Conservation (phyloP, 2,329 filamentous ascomycete genomes). For the Aaosphaeria pasadenensis region DNA sequence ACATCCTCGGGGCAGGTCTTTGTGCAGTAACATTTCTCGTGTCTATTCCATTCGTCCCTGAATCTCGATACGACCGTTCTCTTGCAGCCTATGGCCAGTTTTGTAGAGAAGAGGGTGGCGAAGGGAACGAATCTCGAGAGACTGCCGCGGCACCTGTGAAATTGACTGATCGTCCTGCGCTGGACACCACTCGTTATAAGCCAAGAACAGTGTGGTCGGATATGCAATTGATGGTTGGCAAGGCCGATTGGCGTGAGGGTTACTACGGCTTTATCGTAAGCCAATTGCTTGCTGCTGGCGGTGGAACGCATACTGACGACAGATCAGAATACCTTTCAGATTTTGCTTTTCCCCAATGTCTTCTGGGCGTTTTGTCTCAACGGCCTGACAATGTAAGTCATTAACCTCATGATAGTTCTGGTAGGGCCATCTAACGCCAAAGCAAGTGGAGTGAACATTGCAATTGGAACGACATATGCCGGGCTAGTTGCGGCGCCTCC, state of each 20-base stretch:
- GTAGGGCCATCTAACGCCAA: not conserved
- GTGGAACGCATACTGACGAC: too few relatives aligned
- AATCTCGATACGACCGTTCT: too few relatives aligned
- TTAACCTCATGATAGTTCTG: constrained; percentile 7
- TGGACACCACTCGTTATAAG: constrained; percentile 38
- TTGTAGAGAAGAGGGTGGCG: too few relatives aligned
- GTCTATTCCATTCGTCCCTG: too few relatives aligned
- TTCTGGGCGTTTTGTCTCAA: constrained; percentile 20
- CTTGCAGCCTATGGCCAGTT: too few relatives aligned
- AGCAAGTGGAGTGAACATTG: constrained; percentile 14
- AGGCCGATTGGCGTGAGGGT: constrained; percentile 38
- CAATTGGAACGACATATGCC: constrained; percentile 18
- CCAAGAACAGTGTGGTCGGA: constrained; percentile 38
- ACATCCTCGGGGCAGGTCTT: too few relatives aligned
- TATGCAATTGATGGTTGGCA: constrained; percentile 40
- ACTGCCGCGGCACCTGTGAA: constrained; percentile 4
- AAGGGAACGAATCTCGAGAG: too few relatives aligned
- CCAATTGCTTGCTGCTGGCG: too few relatives aligned
- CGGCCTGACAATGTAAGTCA: constrained; percentile 11
- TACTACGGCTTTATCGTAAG: constrained; percentile 18
- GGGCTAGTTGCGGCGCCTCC: constrained; percentile 12
- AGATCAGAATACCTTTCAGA: constrained; percentile 22
- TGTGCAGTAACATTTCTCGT: too few relatives aligned
- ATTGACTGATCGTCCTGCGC: constrained; percentile 10
- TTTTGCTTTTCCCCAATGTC: constrained; percentile 18